Evolutionary conservation across 306 rosid genomes (phyloP), one percentile per base, ranked within the genome.

Genomic region (Trichosanthes cucumerina): DNA sequence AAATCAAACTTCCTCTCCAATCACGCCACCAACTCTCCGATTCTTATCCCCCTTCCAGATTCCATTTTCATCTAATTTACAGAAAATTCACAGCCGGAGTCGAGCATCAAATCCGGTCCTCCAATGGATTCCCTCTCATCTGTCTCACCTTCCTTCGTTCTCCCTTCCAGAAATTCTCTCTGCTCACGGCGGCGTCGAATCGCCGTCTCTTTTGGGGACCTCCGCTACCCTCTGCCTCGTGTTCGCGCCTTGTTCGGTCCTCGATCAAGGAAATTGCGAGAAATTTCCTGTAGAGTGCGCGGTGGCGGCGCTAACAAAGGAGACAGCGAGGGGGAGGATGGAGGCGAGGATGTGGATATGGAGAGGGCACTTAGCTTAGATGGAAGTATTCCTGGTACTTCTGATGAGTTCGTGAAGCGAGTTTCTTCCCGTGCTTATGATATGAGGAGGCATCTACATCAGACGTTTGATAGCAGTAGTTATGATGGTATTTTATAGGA

Each of bases 371-470:
- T 95, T 66, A 89, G 86, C 60, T 79, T 92, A 85, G 97, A 95
- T 58, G 97, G 97, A 4, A 79, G 81, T 39, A 95, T 95, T 79
- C 99, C 97, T 4, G 88, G 87, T 3, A 87, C 87, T 64, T 92
- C 99, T 28, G 75, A 84, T 43, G 99, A 95, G 86, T 92, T 95
- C 50, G 87, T 95, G 41, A 92, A 89, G 75, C 89, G 85, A 43
- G 92, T 95, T 16, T 95, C 99, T 15, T 95, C 99, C 1, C 99
- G 97, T 59, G 99, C 99, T 69, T 95, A 95, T 81, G 97, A 90
- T 75, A 92, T 95, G 90, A 91, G 97, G 5, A 86, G 97, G 79
- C 88, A 92, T 50, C 97, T 95, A 47, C 93, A 92, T 47, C 97
- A 95, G 78, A 78, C 90, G 24, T 83, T 91, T 52, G 97, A 95